phyloP scores from a whole-genome alignment of 768 basidiomycete genomes.

The Hericium alpestre region DNA sequence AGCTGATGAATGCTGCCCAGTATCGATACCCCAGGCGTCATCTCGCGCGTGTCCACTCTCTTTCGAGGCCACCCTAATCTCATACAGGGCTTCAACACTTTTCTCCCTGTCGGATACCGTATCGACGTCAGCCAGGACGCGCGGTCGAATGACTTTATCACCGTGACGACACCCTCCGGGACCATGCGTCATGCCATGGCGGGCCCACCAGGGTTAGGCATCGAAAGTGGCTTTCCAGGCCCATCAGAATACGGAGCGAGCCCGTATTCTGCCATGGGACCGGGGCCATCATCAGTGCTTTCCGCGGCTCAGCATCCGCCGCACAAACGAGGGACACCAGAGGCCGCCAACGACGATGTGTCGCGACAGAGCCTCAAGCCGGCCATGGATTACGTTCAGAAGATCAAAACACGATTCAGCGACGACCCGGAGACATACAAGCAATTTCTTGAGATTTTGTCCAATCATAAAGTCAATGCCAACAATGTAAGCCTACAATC shows the following conservation, averaged over 20 bases:
- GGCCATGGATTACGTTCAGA: conserved; percentile 94
- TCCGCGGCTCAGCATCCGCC: neutral
- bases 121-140: conserved; percentile 71
- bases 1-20: conserved; percentile 26
- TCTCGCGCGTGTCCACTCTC: conserved; percentile 85
- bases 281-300: neutral
- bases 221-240: neutral
- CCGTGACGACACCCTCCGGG: conserved; percentile 68
- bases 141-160: conserved; percentile 57
- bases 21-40: conserved; percentile 96
- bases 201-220: conserved; percentile 10
- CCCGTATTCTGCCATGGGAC: conserved; percentile 4
- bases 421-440: conserved; percentile 75
- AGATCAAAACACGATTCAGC: conserved; percentile 83
- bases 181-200: conserved; percentile 28
- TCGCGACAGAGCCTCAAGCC: conserved; percentile 35
- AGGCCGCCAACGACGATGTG: conserved; percentile 4
- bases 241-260: neutral
- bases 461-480: conserved; percentile 46
- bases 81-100: conserved; percentile 98
- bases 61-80: conserved; percentile 85
- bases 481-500: conserved; percentile 32
- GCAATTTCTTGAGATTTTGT: conserved; percentile 68
- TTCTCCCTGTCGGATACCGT: conserved; percentile 87
- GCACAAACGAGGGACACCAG: neutral